Conservation (phyloP, 441 rosid genomes). For the Dalechampia spathulata region DNA sequence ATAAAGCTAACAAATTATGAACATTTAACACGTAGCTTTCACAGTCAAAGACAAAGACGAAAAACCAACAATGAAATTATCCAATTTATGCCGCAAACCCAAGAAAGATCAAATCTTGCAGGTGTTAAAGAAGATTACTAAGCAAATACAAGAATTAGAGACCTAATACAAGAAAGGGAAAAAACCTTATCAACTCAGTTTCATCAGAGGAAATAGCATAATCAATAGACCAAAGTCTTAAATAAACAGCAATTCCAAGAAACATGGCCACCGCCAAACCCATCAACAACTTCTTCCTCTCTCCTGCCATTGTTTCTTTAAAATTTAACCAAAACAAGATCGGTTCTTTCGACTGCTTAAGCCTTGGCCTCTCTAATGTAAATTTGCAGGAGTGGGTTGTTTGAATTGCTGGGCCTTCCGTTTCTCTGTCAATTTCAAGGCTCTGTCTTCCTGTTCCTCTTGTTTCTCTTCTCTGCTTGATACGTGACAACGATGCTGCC, state of each 20-base stretch:
- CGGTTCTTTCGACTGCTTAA: too few species aligned
- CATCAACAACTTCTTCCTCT: conserved; percentile 43
- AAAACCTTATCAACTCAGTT: conserved; percentile 58
- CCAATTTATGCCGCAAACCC: not conserved
- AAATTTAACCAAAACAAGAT: too few species aligned
- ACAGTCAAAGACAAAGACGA: not conserved
- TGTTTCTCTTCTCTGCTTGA: too few species aligned
- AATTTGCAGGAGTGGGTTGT: too few species aligned
- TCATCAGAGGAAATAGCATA: conserved; percentile 65
- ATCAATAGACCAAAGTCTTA: conserved; percentile 85
- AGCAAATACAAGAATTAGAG: not conserved
- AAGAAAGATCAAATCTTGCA: not conserved
- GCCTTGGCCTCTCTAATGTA: too few species aligned
- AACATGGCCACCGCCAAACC: conserved; percentile 54
- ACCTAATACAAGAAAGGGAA: not conserved
- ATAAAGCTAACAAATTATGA: not conserved
- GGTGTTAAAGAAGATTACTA: not conserved
- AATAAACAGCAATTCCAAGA: conserved; percentile 65
- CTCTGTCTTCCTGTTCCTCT: too few species aligned
- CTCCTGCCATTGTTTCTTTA: conserved; percentile 52
- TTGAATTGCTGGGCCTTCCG: too few species aligned
- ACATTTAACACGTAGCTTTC: not conserved
- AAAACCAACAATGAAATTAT: not conserved
- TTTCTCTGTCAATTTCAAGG: too few species aligned
- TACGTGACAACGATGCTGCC: too few species aligned